A percentile compares a stretch with the other conserved stretches of the same genome.
These are phyloP conservation scores for Globisporangium cederbergense DNA, from an alignment of 352 stramenopile genomes.

Conservation along the genomic window DNA sequence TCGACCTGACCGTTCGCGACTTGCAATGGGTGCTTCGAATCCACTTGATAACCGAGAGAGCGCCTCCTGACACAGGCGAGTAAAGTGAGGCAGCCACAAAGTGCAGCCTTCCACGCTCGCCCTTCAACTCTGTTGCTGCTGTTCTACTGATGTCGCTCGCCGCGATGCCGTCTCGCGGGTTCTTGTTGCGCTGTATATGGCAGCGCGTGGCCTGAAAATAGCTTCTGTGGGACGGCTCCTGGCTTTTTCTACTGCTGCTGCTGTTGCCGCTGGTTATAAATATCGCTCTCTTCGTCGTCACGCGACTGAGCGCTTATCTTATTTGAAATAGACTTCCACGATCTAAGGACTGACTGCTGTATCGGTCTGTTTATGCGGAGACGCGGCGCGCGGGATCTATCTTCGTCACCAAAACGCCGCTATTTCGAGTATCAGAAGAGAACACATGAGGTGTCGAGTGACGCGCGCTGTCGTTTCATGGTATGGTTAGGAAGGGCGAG, in stretches of 20 bases:
- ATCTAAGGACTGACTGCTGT: background rate
- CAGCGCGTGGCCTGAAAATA: background rate
- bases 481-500: background rate
- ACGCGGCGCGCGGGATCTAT: background rate
- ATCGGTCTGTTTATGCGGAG: background rate
- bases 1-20: background rate
- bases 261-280: background rate
- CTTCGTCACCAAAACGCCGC: background rate
- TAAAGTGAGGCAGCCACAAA: slow-evolving; percentile 1
- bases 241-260: background rate
- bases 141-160: background rate
- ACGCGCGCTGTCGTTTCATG: background rate
- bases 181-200: slow-evolving; percentile 2
- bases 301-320: background rate
- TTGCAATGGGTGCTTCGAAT: background rate
- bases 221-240: background rate
- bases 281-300: background rate
- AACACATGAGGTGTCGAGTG: background rate
- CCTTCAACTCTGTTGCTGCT: background rate
- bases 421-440: background rate
- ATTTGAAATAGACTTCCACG: background rate
- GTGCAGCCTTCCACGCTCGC: background rate
- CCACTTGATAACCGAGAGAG: background rate
- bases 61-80: background rate
- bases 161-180: background rate